These are phyloP conservation scores for Lactarius evosmus DNA, from an alignment of 768 basidiomycete species.

Conservation along the genomic window DNA sequence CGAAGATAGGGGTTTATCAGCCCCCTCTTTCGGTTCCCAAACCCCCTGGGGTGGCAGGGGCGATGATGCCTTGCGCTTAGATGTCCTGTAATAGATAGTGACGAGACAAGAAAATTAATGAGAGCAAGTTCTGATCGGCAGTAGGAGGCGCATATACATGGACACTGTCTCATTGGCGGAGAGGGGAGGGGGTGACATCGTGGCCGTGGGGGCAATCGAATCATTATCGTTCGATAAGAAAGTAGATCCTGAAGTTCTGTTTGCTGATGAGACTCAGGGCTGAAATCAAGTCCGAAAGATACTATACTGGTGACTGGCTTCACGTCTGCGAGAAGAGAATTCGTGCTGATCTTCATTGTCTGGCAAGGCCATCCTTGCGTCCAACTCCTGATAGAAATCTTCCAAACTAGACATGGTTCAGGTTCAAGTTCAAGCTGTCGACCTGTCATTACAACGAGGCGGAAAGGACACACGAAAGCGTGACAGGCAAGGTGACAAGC, in stretches of 20 bases:
- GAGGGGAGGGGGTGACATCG: background rate
- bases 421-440: background rate
- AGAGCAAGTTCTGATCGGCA: background rate
- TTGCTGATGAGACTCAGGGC: background rate
- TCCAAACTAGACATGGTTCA: slow-evolving; percentile 8
- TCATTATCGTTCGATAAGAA: background rate
- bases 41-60: background rate
- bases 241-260: background rate
- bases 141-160: slow-evolving; percentile 6
- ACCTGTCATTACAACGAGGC: background rate
- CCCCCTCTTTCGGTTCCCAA: background rate
- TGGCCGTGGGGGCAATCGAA: background rate
- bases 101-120: background rate
- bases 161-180: background rate
- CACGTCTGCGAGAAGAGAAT: background rate
- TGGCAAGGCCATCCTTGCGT: slow-evolving; percentile 24
- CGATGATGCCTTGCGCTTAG: slow-evolving; percentile 13
- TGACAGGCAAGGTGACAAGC: no score
- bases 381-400: slow-evolving; percentile 26
- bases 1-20: slow-evolving; percentile 13
- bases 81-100: slow-evolving; percentile 5
- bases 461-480: background rate
- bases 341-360: slow-evolving; percentile 10
- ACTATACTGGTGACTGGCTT: background rate
- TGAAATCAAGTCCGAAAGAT: background rate